Evolutionary conservation across 805 yeast genomes (phyloP), one percentile per base, ranked within the genome.

Genomic region (Wickerhamomyces subpelliculosus): DNA sequence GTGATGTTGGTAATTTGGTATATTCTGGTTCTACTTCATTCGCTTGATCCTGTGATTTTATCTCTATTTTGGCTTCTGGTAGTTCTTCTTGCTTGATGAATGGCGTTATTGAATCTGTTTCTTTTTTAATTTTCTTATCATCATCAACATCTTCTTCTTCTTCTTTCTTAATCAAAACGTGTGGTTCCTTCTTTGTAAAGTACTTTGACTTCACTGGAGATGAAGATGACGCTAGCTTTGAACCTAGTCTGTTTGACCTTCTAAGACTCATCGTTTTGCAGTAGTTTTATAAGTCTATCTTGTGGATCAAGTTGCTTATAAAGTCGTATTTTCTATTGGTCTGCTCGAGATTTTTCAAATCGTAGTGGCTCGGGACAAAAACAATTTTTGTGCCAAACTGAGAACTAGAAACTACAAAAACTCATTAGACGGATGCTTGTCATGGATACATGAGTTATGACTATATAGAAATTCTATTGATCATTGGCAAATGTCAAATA

Each of bases 401-500:
- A n/a, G n/a, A n/a, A n/a, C n/a, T n/a, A n/a, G n/a, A n/a, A n/a
- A n/a, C n/a, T n/a, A n/a, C n/a, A n/a, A n/a, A n/a, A n/a, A n/a
- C n/a, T n/a, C n/a, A n/a, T n/a, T n/a, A n/a, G n/a, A n/a, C n/a
- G n/a, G n/a, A n/a, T n/a, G n/a, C n/a, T n/a, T n/a, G n/a, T n/a
- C n/a, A n/a, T n/a, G n/a, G n/a, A n/a, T n/a, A n/a, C n/a, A n/a
- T n/a, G n/a, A n/a, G n/a, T n/a, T n/a, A n/a, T n/a, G n/a, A n/a
- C n/a, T 22, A 22, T 22, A 22, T 10, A 22, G 10, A 22, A 8
- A 22, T 10, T 8, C 18, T 28, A 14, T 26, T 26, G 18, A 14
- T 27, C 44, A 27, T 37, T 42, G 32, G 41, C 48, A 34, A 44
- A 46, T 2, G 48, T 46, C 38, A 44, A 14, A 31, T 38, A 40